Conservation (phyloP, 441 rosid genomes). For the Rhodomyrtus psidioides region DNA sequence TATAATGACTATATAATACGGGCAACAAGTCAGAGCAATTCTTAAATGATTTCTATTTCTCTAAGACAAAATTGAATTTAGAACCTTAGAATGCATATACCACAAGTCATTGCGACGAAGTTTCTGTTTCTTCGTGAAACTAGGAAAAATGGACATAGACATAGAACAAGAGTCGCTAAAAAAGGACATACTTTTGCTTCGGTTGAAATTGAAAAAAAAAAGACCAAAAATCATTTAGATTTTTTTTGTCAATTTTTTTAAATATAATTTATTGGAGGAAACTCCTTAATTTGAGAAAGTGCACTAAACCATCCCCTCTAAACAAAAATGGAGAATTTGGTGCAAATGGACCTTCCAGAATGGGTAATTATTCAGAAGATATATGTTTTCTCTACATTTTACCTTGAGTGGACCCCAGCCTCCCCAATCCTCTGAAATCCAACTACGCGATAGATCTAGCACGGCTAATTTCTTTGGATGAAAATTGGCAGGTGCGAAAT, state of each 20-base stretch:
- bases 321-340: no score
- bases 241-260: no score
- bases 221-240: background rate
- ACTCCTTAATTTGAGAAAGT: no score
- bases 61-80: background rate
- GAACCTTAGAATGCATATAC: background rate
- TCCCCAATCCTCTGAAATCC: no score
- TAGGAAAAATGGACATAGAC: background rate
- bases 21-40: background rate
- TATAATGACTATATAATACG: rapidly evolving
- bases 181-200: background rate
- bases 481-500: background rate
- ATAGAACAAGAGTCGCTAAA: background rate
- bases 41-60: background rate
- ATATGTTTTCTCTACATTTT: no score
- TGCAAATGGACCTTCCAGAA: no score
- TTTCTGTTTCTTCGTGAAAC: background rate
- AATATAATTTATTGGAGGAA: no score
- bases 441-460: rapidly evolving
- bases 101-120: background rate
- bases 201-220: background rate
- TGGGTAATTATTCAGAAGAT: no score
- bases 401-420: no score
- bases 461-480: background rate
- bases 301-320: no score